Evolutionary conservation across 352 stramenopile species (phyloP).

Genomic region (Saprolegnia diclina): DNA sequence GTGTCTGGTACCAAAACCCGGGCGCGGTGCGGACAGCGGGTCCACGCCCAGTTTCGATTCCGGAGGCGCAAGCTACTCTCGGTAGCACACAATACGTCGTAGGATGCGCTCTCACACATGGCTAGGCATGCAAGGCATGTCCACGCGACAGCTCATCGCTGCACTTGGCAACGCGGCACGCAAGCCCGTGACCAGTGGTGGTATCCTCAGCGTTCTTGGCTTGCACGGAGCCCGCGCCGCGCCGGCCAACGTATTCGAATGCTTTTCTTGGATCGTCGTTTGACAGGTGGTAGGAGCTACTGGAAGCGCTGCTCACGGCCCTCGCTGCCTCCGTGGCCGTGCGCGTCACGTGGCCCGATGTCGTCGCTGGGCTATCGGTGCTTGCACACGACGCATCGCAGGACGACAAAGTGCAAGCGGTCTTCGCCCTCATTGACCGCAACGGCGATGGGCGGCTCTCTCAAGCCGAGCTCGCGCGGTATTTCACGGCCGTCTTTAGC

Average conservation of each 20-base stretch:
- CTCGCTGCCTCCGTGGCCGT: background rate
- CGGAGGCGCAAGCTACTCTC: background rate
- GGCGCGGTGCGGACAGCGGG: background rate
- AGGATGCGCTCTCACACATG: background rate
- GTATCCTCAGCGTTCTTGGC: background rate
- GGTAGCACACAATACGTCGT: background rate
- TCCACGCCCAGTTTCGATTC: background rate
- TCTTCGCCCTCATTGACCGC: constrained; percentile 77
- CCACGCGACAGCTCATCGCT: background rate
- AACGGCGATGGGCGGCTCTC: constrained; percentile 83
- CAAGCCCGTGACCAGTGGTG: background rate
- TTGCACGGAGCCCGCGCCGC: background rate
- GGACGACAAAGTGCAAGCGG: constrained; percentile 69
- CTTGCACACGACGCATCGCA: constrained; percentile 48
- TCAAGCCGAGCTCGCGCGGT: constrained; percentile 67
- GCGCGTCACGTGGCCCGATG: constrained; percentile 31
- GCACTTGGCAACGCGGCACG: background rate
- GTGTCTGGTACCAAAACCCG: constrained; percentile 19
- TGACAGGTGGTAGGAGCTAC: background rate
- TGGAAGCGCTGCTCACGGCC: background rate
- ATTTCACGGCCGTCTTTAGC: constrained; percentile 63
- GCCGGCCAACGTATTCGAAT: background rate
- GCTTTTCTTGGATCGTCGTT: background rate
- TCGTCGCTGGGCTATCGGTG: constrained; percentile 70
- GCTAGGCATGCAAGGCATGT: background rate